phyloP scores from a whole-genome alignment of 768 basidiomycete species.

The Gloeopeniophorella convolvens region DNA sequence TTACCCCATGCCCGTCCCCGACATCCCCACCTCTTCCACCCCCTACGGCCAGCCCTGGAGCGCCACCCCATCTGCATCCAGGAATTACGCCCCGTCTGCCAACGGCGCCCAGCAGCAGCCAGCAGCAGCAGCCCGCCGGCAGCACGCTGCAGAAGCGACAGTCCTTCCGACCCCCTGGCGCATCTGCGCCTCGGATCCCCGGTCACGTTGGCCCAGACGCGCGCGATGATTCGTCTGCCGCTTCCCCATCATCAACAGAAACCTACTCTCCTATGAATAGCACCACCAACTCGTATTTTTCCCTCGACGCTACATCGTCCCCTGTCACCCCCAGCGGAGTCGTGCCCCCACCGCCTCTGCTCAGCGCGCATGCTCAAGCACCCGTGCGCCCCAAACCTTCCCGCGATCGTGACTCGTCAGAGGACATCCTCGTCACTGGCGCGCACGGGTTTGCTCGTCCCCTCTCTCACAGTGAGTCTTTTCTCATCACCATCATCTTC shows the following conservation, averaged over 20 bases:
- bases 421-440: constrained; percentile 18
- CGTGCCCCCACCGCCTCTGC: constrained; percentile 11
- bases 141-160: constrained; percentile 9
- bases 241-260: constrained; percentile 6
- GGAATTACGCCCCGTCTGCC: not conserved
- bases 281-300: constrained; percentile 1
- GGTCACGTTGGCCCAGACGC: constrained; percentile 15
- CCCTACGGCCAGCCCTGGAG: constrained; percentile 12
- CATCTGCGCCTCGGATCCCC: constrained; percentile 26
- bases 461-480: constrained; percentile 17
- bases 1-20: constrained; percentile 17
- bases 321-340: not conserved
- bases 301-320: constrained; percentile 1
- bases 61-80: not conserved
- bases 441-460: constrained; percentile 14
- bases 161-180: constrained; percentile 26
- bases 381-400: not conserved
- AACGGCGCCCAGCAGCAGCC: constrained; percentile 13
- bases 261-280: not conserved
- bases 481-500: not conserved
- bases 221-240: constrained; percentile 7
- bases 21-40: constrained; percentile 1
- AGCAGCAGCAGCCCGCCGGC: too few species aligned
- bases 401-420: constrained; percentile 12
- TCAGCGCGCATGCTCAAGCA: constrained; percentile 1